phyloP scores from a whole-genome alignment of 176 grass and related monocot genomes.

The Guadua angustifolia region DNA sequence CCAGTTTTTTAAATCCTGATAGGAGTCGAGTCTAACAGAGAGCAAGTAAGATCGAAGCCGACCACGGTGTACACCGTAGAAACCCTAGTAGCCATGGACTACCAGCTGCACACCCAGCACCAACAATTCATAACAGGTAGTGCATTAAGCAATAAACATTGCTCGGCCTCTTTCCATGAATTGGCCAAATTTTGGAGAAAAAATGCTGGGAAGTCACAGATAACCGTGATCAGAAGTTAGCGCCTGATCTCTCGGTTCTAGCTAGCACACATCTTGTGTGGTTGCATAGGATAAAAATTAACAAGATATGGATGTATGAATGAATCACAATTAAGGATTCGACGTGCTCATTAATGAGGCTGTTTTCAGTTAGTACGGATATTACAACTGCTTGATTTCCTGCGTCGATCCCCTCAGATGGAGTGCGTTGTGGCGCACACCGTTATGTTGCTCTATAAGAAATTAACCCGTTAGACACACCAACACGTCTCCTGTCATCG shows the following conservation, averaged over 20 bases:
- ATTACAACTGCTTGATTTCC: background rate
- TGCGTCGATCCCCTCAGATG: background rate
- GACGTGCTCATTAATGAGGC: background rate
- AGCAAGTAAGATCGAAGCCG: conserved; percentile 39
- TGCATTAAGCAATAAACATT: conserved; percentile 1
- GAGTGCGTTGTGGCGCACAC: background rate
- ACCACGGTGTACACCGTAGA: conserved; percentile 29
- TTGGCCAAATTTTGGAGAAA: conserved; percentile 3
- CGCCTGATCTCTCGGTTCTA: conserved; percentile 1
- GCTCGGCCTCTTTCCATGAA: background rate
- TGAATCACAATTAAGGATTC: background rate
- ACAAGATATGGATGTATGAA: background rate
- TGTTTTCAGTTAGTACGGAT: background rate
- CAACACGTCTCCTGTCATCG: background rate
- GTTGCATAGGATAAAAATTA: too few species aligned
- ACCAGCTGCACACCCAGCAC: conserved; percentile 52
- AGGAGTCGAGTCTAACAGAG: conserved; percentile 15
- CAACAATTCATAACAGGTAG: conserved; percentile 58
- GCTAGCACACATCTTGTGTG: too few species aligned
- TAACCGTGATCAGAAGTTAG: background rate
- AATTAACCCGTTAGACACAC: background rate
- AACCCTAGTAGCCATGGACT: conserved; percentile 61
- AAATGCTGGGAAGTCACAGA: background rate
- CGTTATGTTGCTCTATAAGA: background rate
- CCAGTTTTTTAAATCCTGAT: too few species aligned